Base-by-base conservation (phyloP, 768 basidiomycete species). In the Leucocoprinus leucothites region DNA sequence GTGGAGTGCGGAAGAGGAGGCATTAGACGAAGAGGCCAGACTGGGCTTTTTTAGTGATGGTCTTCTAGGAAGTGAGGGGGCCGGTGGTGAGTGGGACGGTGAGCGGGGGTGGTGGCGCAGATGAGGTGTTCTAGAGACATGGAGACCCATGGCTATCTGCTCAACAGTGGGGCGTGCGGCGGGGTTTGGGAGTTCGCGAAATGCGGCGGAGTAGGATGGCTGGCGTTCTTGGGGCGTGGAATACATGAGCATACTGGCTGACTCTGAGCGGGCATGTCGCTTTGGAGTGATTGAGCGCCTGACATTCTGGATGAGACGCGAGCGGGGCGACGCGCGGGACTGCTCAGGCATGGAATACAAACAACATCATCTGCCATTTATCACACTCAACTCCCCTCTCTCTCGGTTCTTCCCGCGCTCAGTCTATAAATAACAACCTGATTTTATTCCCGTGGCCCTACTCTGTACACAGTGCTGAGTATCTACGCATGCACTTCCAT, bases 111-210 rank as follows among this genome's bases (percentile, higher is more conserved):
- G 56, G 46, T 68, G 64, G 53, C 68, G 68, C 25, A 89, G 69
- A 65, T 89, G 87, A 3, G 88, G 88, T 1, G 88, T 90, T 35
- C 85, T 82, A 5, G 88, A 89, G 26, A 86, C 71, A 67, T 90
- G 88, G 21, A 90, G 75, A 18, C 88, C 88, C 87, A 90, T 89
- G 13, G 86, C 84, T 57, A 90, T 90, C 69, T 90, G 87, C 62
- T 86, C 82, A 38, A 88, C 77, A 45, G 83, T 85, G 1, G 87
- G 87, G 14, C 79, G 82, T 19, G 72, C 64, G 22, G 71, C 56
- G 24, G 74, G 59, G 25, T 77, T 67, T 58, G 77, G 73, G 34
- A 61, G 57, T 16, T 66, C 62, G 50, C 65, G 67, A 36, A 61
- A 62, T 25, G 53, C 26, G 34, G 59, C 42, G 24, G 57, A 21